Conservation (phyloP, 352 stramenopile genomes). For the Phytophthora sansomeana region DNA sequence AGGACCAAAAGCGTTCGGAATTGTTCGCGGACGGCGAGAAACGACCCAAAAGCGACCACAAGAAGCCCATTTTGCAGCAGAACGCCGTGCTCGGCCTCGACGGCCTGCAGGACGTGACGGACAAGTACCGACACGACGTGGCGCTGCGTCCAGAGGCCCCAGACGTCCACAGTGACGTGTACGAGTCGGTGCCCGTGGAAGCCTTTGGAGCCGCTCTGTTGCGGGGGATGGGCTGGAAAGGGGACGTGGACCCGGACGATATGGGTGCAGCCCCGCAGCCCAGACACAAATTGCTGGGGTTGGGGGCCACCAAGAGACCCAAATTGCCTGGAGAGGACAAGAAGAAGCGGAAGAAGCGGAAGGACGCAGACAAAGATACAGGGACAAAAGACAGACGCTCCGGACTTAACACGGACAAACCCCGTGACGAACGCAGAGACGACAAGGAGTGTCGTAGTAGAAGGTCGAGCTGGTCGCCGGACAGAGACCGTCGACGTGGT, state of each 20-base stretch:
- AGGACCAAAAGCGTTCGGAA: slow-evolving; percentile 36
- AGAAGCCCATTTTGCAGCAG: slow-evolving; percentile 74
- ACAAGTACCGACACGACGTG: slow-evolving; percentile 89
- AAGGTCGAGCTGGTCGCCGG: slow-evolving; percentile 13
- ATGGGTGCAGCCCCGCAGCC: slow-evolving; percentile 63
- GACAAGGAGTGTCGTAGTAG: slow-evolving; percentile 23
- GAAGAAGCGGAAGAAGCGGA: slow-evolving; percentile 48
- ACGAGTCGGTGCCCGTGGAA: slow-evolving; percentile 91
- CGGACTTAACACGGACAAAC: slow-evolving; percentile 20
- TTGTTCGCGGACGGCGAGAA: slow-evolving; percentile 49
- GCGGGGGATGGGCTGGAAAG: slow-evolving; percentile 98
- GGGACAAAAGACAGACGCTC: slow-evolving; percentile 22
- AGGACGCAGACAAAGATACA: slow-evolving; percentile 13
- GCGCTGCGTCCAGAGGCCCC: slow-evolving; percentile 79
- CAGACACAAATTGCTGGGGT: slow-evolving; percentile 91
- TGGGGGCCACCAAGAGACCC: slow-evolving; percentile 90
- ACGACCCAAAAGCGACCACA: slow-evolving; percentile 20
- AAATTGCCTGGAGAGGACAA: slow-evolving; percentile 51
- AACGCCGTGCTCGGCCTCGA: slow-evolving; percentile 79
- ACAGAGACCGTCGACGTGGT: slow-evolving; percentile 14
- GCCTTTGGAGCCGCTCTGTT: slow-evolving; percentile 97
- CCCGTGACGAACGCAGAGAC: slow-evolving; percentile 11
- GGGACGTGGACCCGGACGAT: slow-evolving; percentile 59
- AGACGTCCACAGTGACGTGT: slow-evolving; percentile 86
- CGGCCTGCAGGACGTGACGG: slow-evolving; percentile 69